Evolutionary conservation across 192 early-diverging fungal species (phyloP), one percentile per base, ranked within the genome.

Genomic region (Coemansia sp.): DNA sequence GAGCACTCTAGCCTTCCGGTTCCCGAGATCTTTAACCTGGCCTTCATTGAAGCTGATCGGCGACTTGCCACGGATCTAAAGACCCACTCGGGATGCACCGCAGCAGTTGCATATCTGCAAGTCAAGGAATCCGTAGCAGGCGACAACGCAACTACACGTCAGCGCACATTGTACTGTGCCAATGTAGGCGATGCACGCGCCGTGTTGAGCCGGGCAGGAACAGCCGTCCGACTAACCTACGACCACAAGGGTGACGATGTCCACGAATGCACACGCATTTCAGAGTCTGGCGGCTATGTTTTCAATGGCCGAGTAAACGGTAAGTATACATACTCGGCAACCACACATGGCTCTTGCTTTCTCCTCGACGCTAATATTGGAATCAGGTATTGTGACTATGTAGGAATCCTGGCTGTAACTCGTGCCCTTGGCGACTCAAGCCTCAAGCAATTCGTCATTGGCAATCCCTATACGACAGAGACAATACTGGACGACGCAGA

Each of bases 171-270:
- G 37, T 96, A 96, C 71, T 95, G 94, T 33, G 97, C 94, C 30
- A 99, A 99, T 83, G 97, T 91, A 38, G 97, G 97, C 26, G 97
- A 99, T 89, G 95, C 96, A 9, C 87, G 97, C 21, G 96, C 95
- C 8, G 96, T 99, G 35, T 76, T 99, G 65, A 89, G 95, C 69
- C 93, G 95, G 40, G 72, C 89, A 52, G 94, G 94, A 33, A 76
- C 81, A 42, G 97, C 96, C 2, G 78, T 91, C 21, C 85, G 97
- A 47, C 86, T 99, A 10, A 94, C 96, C 6, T 99, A 98, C 70
- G 97, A 99, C 84, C 97, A 99, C 85, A 99, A 99, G 78, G 97
- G 96, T 28, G 93, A 92, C 23, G 96, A 99, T 75, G 75, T 85
- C 26, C 84, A 86, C 42, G 97, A 99, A 76, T 90, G 89, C n/a